A percentile compares a stretch with the other conserved stretches of the same genome.
These are phyloP conservation scores for Dothideomycetes sp. DNA, from an alignment of 2,329 filamentous ascomycete genomes.

Conservation along the genomic window DNA sequence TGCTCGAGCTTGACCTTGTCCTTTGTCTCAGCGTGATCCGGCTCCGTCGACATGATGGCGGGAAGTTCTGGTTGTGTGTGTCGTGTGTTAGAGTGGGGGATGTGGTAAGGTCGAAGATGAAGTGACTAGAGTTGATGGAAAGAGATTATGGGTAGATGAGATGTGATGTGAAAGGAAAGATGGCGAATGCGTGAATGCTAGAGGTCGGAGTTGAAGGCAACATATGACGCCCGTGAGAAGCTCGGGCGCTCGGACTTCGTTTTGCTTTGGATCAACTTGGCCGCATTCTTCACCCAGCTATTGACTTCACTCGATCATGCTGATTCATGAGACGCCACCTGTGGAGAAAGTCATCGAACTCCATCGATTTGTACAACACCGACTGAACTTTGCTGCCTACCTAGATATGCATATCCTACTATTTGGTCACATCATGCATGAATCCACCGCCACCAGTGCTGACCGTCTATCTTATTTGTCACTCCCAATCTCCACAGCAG, in stretches of 20 bases:
- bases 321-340: background rate
- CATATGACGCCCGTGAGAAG: constrained; percentile 2
- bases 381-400: no score
- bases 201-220: constrained; percentile 2
- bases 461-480: no score
- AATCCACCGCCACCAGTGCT: no score
- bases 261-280: background rate
- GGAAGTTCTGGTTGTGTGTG: constrained; percentile 5
- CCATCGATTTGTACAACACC: background rate
- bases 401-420: no score
- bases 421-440: no score
- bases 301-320: background rate
- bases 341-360: constrained; percentile 1
- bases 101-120: constrained; percentile 2
- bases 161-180: constrained; percentile 6
- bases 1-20: constrained; percentile 41
- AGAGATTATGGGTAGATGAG: no score
- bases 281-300: background rate
- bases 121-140: constrained; percentile 7
- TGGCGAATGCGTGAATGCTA: constrained; percentile 3
- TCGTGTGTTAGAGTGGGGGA: background rate
- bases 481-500: no score
- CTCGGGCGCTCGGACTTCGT: background rate
- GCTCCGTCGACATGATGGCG: constrained; percentile 41
- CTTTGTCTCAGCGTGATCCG: constrained; percentile 35